Conservation (phyloP, 352 stramenopile genomes). For the Blastocystis sp. region DNA sequence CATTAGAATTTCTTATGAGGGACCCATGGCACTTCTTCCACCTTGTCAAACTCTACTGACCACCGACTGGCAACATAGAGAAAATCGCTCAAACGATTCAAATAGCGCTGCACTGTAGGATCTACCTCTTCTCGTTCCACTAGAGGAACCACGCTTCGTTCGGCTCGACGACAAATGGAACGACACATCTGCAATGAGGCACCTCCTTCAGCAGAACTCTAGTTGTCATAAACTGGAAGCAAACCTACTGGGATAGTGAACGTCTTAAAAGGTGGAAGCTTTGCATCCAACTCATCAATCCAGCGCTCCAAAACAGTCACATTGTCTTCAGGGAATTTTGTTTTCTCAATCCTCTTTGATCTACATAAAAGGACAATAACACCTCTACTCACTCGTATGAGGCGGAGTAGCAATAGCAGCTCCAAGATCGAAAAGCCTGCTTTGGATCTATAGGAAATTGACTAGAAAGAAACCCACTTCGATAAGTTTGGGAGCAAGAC, state of each 20-base stretch:
- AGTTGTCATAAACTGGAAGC: background rate
- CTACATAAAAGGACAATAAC: background rate
- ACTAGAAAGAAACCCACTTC: background rate
- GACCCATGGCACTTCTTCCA: constrained; percentile 56
- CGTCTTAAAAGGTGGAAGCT: constrained; percentile 74
- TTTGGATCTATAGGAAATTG: constrained; percentile 75
- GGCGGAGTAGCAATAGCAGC: constrained; percentile 77
- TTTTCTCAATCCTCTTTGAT: constrained; percentile 65
- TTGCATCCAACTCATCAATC: constrained; percentile 79
- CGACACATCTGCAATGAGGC: constrained; percentile 78
- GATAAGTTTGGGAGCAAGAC: constrained; percentile 54
- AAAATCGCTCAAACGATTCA: constrained; percentile 79
- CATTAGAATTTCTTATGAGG: constrained; percentile 58
- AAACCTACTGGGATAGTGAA: constrained; percentile 70
- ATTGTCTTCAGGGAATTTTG: constrained; percentile 66
- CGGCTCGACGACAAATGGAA: constrained; percentile 76
- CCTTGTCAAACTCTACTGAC: constrained; percentile 49
- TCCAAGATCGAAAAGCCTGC: constrained; percentile 79
- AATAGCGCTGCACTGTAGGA: constrained; percentile 72
- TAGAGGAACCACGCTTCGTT: constrained; percentile 76
- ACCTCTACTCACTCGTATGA: background rate
- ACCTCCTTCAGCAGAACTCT: constrained; percentile 67
- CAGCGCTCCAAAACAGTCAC: constrained; percentile 72
- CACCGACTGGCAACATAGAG: constrained; percentile 72
- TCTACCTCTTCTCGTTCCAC: constrained; percentile 73